These are phyloP conservation scores for Epichloe hybrida DNA, from an alignment of 2,329 filamentous ascomycete species.

Conservation along the genomic window DNA sequence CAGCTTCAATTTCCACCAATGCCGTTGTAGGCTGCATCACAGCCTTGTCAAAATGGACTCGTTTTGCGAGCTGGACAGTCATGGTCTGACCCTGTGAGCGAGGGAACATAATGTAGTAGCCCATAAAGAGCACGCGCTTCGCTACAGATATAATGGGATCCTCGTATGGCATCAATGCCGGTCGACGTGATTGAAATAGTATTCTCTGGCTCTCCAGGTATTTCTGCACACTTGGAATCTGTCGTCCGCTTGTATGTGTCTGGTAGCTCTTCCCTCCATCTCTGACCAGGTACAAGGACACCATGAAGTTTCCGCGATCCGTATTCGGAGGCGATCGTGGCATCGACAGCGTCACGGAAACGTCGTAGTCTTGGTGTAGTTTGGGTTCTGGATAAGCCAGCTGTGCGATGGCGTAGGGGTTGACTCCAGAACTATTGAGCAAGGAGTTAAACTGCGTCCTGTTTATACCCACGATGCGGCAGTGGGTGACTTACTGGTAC, in stretches of 20 bases:
- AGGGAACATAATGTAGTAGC: constrained; percentile 56
- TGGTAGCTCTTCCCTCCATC: background rate
- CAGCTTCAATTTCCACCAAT: constrained; percentile 54
- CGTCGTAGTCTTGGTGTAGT: constrained; percentile 69
- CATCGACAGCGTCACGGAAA: constrained; percentile 60
- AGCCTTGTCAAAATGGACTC: constrained; percentile 43
- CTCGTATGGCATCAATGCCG: constrained; percentile 67
- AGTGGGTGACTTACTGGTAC: constrained; percentile 36
- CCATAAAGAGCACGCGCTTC: constrained; percentile 48
- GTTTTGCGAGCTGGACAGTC: constrained; percentile 58
- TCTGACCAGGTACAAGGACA: constrained; percentile 58
- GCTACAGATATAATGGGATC: constrained; percentile 54
- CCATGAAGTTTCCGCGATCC: constrained; percentile 84
- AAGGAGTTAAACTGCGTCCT: constrained; percentile 6
- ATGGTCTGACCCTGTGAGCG: constrained; percentile 50
- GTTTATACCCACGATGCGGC: background rate
- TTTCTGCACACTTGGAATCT: constrained; percentile 11
- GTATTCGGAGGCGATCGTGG: constrained; percentile 68
- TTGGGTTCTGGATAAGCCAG: constrained; percentile 42
- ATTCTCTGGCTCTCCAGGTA: constrained; percentile 26
- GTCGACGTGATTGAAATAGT: constrained; percentile 53
- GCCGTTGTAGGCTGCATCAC: constrained; percentile 31
- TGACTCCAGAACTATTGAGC: constrained; percentile 27
- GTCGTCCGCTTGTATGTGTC: background rate
- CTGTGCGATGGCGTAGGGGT: constrained; percentile 38